Percentiles rank a stretch among this genome's conserved stretches.
These are phyloP conservation scores for Backusella sp. DNA, from an alignment of 192 early-diverging fungal genomes.

Conservation along the genomic window DNA sequence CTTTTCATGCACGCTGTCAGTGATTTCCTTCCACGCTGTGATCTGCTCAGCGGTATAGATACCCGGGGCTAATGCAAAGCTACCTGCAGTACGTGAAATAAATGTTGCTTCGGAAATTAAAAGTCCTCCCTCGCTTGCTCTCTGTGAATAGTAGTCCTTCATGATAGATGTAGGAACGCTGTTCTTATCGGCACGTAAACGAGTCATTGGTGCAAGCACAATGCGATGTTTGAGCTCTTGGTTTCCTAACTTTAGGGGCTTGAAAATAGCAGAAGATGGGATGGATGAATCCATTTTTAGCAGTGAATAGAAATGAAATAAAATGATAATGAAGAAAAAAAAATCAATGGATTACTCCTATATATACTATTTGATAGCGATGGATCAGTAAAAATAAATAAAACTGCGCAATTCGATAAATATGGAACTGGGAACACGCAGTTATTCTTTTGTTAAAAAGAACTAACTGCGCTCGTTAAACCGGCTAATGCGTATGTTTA, in stretches of 20 bases:
- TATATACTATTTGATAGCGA: not conserved
- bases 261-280: constrained; percentile 19
- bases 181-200: constrained; percentile 13
- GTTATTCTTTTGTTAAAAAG: not conserved
- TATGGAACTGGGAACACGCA: not conserved
- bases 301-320: not conserved
- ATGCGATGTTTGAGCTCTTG: constrained; percentile 12
- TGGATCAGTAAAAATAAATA: not conserved
- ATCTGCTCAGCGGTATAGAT: constrained; percentile 43
- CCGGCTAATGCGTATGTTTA: not conserved
- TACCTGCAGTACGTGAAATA: not conserved
- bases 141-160: constrained; percentile 19
- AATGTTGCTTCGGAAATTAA: constrained; percentile 12
- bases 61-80: constrained; percentile 28
- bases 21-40: constrained; percentile 48
- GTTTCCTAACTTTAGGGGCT: constrained; percentile 20
- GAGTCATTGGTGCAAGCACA: constrained; percentile 24
- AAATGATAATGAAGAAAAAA: not conserved
- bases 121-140: constrained; percentile 10
- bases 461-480: not conserved
- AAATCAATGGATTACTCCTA: not conserved
- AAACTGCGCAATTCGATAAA: not conserved
- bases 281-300: not conserved
- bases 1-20: constrained; percentile 54
- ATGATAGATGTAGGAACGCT: not conserved